A percentile compares a stretch with the other conserved stretches of the same genome.
These are phyloP conservation scores for Clarireedia monteithiana DNA, from an alignment of 2,329 filamentous ascomycete species.

Conservation along the genomic window DNA sequence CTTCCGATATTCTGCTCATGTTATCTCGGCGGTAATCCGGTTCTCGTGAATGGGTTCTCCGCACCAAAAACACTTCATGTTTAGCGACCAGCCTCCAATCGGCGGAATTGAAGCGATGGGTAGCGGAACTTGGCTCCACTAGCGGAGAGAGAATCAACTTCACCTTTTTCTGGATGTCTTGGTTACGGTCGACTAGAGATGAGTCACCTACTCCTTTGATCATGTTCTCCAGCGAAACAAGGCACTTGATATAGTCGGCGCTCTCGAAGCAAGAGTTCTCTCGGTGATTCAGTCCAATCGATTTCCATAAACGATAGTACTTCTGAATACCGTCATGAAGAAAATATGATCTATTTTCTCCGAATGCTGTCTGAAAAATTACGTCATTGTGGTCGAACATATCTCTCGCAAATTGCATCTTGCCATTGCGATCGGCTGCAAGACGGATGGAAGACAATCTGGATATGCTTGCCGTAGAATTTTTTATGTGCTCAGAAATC, in stretches of 20 bases:
- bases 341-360: conserved; percentile 15
- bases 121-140: conserved; percentile 6
- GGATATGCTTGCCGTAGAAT: not conserved
- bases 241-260: conserved; percentile 19
- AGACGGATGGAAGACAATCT: not conserved
- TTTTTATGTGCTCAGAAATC: not conserved
- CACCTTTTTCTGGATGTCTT: not conserved
- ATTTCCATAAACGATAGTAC: conserved; percentile 16
- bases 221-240: not conserved
- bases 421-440: conserved; percentile 16
- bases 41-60: conserved; percentile 10
- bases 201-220: not conserved
- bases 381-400: conserved; percentile 22
- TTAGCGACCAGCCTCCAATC: conserved; percentile 7
- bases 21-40: conserved; percentile 9
- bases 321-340: conserved; percentile 15
- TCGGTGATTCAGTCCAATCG: conserved; percentile 15
- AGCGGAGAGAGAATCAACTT: conserved; percentile 13
- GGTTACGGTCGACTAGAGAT: not conserved
- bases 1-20: conserved; percentile 13
- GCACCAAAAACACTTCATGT: conserved; percentile 12
- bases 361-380: conserved; percentile 25
- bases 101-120: not conserved
- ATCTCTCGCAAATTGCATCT: conserved; percentile 11
- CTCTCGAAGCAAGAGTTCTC: conserved; percentile 3